phyloP scores from a whole-genome alignment of 768 basidiomycete species.

The Artomyces pyxidatus region DNA sequence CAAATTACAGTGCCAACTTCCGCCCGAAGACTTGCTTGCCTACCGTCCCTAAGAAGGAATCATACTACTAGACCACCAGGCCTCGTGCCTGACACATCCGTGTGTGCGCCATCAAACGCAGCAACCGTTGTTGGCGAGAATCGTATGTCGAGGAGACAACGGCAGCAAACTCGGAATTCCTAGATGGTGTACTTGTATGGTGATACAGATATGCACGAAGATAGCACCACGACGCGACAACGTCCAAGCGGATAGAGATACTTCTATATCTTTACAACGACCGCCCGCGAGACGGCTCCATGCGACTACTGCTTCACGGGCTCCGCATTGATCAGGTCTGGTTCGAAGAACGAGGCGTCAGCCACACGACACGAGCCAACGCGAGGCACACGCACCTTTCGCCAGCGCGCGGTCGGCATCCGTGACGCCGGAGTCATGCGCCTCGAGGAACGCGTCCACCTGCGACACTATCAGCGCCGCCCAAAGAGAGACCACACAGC shows the following conservation, averaged over 20 bases:
- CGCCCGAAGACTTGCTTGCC: no score
- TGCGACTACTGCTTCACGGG: slow-evolving; percentile 52
- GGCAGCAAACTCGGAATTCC: no score
- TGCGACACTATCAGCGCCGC: slow-evolving; percentile 18
- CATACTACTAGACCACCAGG: no score
- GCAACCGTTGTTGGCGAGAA: no score
- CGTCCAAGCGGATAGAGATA: background rate
- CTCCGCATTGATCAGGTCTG: slow-evolving; percentile 54
- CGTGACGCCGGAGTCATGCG: slow-evolving; percentile 79
- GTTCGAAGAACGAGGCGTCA: slow-evolving; percentile 1
- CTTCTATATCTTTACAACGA: background rate
- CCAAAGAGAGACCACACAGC: background rate
- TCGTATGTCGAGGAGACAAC: no score
- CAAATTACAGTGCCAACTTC: no score
- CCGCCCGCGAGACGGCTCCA: background rate
- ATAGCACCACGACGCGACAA: slow-evolving; percentile 5
- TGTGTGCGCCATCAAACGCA: no score
- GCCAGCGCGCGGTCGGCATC: slow-evolving; percentile 74
- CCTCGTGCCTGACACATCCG: no score
- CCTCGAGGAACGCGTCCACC: slow-evolving; percentile 93
- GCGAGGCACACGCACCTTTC: slow-evolving; percentile 68
- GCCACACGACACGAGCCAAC: slow-evolving; percentile 3
- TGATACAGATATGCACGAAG: slow-evolving; percentile 9
- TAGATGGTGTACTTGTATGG: no score
- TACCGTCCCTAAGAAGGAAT: no score